Base-by-base conservation (phyloP, 352 stramenopile genomes). In the Elongisporangium undulatum region DNA sequence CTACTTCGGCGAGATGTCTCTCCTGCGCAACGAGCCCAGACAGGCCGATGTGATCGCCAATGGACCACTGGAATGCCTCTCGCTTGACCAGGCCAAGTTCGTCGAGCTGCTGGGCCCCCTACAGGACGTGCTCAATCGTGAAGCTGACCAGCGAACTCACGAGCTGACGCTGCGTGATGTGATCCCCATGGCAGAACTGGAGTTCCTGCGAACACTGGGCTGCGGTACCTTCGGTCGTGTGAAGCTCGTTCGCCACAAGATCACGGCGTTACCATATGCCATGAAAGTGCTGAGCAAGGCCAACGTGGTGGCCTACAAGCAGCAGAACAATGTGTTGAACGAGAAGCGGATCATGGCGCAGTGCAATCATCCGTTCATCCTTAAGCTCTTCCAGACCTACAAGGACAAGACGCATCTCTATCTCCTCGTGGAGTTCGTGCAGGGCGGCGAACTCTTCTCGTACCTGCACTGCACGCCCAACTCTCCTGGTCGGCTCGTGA, bases 281-380 rank as follows among this genome's bases (percentile, higher is more conserved):
- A 82, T 98, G 45, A 98, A 99, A 63, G 85, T 97, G 29, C 71
- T 98, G 53, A 91, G 90, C 61, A 99, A 99, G 68, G 76, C 86
- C 19, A 85, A 97, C 58, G 94, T 99, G 62, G 96, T 98, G 55
- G 85, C 85, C 21, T 96, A 97, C 79, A 96, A 98, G 62, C 96
- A 99, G 80, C 87, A 98, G 51, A 79, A 95, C 53, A 98, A 98
- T 70, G 94, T 99, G 21, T 77, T 99, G 53, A 96, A 97, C 69
- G 97, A 99, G 71, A 98, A 98, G 76, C 89, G 95, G 56, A 94
- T 99, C 59, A 97, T 99, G 88, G 80, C 84, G 17, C 85, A 80
- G 53, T 96, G 97, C 64, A 82, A 97, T 64, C 97, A 99, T 71
- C 96, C 97, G n/a, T 99, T 99, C 69, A 91, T 99, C 61, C 85